Percentiles rank a stretch among this genome's conserved stretches.
Evolutionary conservation across 441 rosid species (phyloP).

Genomic region (Geranium incanum): DNA sequence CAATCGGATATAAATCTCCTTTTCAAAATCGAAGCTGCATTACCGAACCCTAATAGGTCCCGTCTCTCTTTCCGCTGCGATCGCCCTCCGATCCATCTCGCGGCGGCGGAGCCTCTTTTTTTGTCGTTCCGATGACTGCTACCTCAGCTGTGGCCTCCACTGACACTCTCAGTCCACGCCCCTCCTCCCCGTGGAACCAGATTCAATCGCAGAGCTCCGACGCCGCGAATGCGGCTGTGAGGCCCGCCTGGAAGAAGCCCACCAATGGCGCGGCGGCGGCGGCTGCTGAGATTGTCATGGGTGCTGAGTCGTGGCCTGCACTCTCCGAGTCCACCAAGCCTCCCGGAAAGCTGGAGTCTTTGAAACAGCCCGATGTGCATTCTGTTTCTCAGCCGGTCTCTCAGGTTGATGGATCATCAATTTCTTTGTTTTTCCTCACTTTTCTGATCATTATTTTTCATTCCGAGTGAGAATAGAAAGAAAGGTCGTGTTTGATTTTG

Average conservation of each 20-base stretch:
- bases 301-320: slow-evolving; percentile 80
- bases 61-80: background rate
- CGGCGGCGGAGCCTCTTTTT: background rate
- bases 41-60: background rate
- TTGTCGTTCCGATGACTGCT: background rate
- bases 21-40: background rate
- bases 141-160: background rate
- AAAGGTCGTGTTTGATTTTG: too few species aligned
- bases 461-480: too few species aligned
- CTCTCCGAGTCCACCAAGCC: slow-evolving; percentile 58
- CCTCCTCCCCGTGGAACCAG: slow-evolving; percentile 29
- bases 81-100: background rate
- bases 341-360: slow-evolving; percentile 53
- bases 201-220: slow-evolving; percentile 24
- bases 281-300: slow-evolving; percentile 56
- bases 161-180: background rate
- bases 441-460: background rate
- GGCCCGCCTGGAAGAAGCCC: slow-evolving; percentile 63
- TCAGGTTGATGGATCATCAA: slow-evolving; percentile 17
- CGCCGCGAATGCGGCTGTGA: slow-evolving; percentile 53
- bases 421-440: background rate
- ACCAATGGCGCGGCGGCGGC: slow-evolving; percentile 39
- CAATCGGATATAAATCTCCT: background rate
- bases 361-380: slow-evolving; percentile 51
- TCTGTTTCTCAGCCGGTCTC: slow-evolving; percentile 23